A percentile compares a stretch with the other conserved stretches of the same genome.
phyloP scores from a whole-genome alignment of 139 green algal genomes.

The Chlamydomonas eustigma region DNA sequence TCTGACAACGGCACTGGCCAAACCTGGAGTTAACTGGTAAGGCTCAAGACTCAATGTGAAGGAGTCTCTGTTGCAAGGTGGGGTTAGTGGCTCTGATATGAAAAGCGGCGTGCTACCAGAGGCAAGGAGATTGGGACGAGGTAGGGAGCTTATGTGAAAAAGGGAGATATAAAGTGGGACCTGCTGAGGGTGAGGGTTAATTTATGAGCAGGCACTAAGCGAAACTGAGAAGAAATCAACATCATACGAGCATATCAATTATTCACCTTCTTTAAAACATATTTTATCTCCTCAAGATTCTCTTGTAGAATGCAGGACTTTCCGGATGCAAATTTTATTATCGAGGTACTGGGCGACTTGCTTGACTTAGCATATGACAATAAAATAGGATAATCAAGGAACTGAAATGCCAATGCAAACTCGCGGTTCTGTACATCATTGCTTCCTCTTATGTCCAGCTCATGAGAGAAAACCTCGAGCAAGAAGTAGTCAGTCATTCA shows the following conservation, averaged over 20 bases:
- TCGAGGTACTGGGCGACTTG: background rate
- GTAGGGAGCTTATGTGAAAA: slow-evolving; percentile 25
- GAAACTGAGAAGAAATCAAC: no score
- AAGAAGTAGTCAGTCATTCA: slow-evolving; percentile 15
- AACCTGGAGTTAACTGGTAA: background rate
- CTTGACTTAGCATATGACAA: slow-evolving; percentile 22
- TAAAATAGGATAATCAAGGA: slow-evolving; percentile 34
- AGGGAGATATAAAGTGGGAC: slow-evolving; percentile 30
- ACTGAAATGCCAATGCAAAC: slow-evolving; percentile 25
- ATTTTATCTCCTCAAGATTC: background rate
- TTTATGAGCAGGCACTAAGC: no score
- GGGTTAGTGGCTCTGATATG: slow-evolving; percentile 6
- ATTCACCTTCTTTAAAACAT: background rate
- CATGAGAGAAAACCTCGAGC: slow-evolving; percentile 25
- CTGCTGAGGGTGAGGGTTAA: slow-evolving; percentile 13
- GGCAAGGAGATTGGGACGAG: slow-evolving; percentile 27
- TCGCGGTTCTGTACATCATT: background rate
- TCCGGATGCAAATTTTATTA: background rate
- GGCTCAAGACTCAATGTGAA: background rate
- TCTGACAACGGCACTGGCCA: background rate
- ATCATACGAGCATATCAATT: no score
- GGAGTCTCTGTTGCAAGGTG: no score
- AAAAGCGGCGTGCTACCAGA: slow-evolving; percentile 27
- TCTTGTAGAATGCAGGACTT: background rate
- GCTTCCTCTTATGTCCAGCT: slow-evolving; percentile 16